A percentile compares a stretch with the other conserved stretches of the same genome.
phyloP scores from a whole-genome alignment of 202 grass and related monocot genomes.

The Panicum virgatum region DNA sequence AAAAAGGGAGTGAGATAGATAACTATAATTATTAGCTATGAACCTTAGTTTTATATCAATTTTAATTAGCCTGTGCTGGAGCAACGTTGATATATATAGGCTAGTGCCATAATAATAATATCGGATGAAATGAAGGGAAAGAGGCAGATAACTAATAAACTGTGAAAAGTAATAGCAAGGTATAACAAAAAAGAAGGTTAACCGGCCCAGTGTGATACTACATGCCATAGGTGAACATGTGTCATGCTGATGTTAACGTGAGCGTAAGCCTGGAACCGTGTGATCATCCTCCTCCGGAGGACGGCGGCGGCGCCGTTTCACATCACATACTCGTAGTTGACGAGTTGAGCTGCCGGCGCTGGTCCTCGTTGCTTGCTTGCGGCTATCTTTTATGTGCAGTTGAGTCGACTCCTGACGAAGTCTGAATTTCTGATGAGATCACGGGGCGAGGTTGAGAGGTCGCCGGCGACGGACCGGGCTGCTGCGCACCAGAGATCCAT shows the following conservation, averaged over 20 bases:
- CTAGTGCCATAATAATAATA: too few relatives aligned
- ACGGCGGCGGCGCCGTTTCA: background rate
- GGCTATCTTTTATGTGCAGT: background rate
- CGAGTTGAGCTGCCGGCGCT: background rate
- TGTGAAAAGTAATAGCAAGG: too few relatives aligned
- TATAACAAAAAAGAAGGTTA: background rate
- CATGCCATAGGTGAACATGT: background rate
- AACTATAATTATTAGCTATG: too few relatives aligned
- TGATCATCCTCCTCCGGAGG: background rate
- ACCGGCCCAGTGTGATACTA: background rate
- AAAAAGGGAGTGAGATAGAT: too few relatives aligned
- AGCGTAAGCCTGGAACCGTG: background rate
- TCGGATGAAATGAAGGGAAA: too few relatives aligned
- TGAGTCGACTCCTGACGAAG: background rate
- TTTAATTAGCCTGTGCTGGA: too few relatives aligned
- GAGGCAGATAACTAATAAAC: too few relatives aligned
- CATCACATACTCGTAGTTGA: background rate
- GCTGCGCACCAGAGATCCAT: background rate
- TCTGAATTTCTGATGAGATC: background rate
- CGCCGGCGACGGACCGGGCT: background rate
- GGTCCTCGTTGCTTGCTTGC: background rate
- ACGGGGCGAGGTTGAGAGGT: background rate
- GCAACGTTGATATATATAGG: too few relatives aligned
- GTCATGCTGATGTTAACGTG: constrained; percentile 32
- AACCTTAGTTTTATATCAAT: too few relatives aligned